phyloP scores from a whole-genome alignment of 2,329 filamentous ascomycete genomes.

The Colletotrichum tofieldiae region DNA sequence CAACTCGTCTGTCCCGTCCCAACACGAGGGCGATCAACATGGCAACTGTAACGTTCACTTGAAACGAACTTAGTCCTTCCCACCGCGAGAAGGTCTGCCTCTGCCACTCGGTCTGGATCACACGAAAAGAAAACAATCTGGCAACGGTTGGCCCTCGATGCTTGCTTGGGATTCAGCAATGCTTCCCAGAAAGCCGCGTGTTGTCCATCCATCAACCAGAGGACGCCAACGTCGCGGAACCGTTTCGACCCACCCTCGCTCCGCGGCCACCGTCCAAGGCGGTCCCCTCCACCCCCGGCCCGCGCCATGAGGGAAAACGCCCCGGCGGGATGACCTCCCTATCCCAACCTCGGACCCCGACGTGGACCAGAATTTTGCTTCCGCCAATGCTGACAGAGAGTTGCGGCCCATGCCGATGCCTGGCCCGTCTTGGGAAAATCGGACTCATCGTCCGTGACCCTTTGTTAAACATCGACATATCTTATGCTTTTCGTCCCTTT shows the following conservation, averaged over 20 bases:
- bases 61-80: conserved; percentile 38
- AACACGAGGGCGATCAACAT: conserved; percentile 2
- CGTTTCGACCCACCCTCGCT: conserved; percentile 36
- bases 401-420: conserved; percentile 29
- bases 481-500: not conserved
- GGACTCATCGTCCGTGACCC: not conserved
- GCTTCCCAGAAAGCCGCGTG: not conserved
- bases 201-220: not conserved
- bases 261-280: conserved; percentile 15
- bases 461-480: not conserved
- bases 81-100: conserved; percentile 4
- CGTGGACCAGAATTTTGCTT: not conserved
- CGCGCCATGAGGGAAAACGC: conserved; percentile 4
- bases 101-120: not conserved
- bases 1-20: conserved; percentile 6
- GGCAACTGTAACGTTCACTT: conserved; percentile 35
- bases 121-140: not conserved
- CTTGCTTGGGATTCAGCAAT: not conserved
- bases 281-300: conserved; percentile 22
- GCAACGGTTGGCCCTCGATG: not conserved
- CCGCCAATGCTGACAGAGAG: conserved; percentile 4
- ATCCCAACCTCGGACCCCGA: not conserved
- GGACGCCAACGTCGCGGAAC: conserved; percentile 34
- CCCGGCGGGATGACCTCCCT: conserved; percentile 1
- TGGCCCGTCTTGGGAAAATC: not conserved